Percentiles rank a stretch among this genome's conserved stretches.
Evolutionary conservation across 148 eudicot species (phyloP).

Genomic region (Suaeda aralocaspica): DNA sequence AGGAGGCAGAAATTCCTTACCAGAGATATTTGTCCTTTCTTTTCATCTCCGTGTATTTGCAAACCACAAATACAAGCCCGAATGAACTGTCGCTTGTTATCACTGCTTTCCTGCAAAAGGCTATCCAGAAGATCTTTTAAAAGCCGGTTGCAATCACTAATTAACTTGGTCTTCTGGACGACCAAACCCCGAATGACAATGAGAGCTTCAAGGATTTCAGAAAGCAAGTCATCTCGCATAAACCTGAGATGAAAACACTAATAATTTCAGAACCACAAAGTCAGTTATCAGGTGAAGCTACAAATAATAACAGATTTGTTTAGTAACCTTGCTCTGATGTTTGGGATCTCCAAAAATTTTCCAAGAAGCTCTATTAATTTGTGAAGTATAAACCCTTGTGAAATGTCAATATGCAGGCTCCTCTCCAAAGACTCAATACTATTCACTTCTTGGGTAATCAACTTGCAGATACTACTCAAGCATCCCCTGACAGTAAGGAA

Average conservation of each 20-base stretch:
- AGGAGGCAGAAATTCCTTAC: slow-evolving; percentile 33
- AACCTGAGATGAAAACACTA: slow-evolving; percentile 47
- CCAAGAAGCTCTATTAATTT: slow-evolving; percentile 98
- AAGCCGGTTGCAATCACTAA: slow-evolving; percentile 87
- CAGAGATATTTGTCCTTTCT: slow-evolving; percentile 79
- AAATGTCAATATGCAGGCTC: slow-evolving; percentile 92
- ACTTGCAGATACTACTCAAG: slow-evolving; percentile 68
- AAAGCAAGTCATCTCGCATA: slow-evolving; percentile 81
- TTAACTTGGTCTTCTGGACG: slow-evolving; percentile 96
- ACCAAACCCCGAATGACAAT: slow-evolving; percentile 90
- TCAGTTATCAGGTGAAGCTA: not conserved
- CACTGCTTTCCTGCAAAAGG: slow-evolving; percentile 89
- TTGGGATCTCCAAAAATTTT: slow-evolving; percentile 90
- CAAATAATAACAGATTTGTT: slow-evolving; percentile 5
- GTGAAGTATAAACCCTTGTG: slow-evolving; percentile 98
- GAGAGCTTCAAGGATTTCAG: slow-evolving; percentile 94
- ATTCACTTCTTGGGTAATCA: slow-evolving; percentile 83
- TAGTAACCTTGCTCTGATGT: slow-evolving; percentile 83
- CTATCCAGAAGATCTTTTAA: slow-evolving; percentile 92
- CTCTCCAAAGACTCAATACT: slow-evolving; percentile 87
- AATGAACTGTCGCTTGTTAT: slow-evolving; percentile 86
- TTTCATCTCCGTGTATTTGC: slow-evolving; percentile 84
- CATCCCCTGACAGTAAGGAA: slow-evolving; percentile 95
- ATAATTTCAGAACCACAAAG: slow-evolving; percentile 11
- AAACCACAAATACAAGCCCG: slow-evolving; percentile 89